Evolutionary conservation across 495 filamentous ascomycete genomes (phyloP), one percentile per base, ranked within the genome.

Genomic region (Tuber borchii): DNA sequence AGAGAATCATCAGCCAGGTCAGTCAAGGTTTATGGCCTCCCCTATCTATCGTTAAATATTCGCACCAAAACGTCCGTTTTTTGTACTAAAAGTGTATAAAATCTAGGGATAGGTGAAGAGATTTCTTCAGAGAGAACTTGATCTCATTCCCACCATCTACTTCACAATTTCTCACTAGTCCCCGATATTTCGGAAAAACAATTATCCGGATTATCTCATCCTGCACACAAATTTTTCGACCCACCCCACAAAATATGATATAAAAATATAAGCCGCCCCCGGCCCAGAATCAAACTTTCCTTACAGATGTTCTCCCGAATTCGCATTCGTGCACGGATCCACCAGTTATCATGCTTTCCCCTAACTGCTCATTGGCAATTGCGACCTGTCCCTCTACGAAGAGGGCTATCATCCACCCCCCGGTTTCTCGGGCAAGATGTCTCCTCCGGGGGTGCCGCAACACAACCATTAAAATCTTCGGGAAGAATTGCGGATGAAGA

Each of bases 401-500:
- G 26, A 40, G 61, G 78, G 61, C 51, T 71, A 19, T 71, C 75
- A 37, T 43, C 69, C 26, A 51, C 68, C 20, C 9, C 39, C 31
- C 26, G 44, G 2, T 40, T 34, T 22, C n/a, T 31, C 12, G 34
- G 8, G 65, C 45, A 74, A 48, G 40, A 12, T 39, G 40, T 37
- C 56, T 46, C 72, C 51, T 12, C 40, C 20, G 37, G 69, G 26
- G 45, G 34, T 43, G 43, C 34, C 22, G 34, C 71, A 37, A 16
- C 14, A 65, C 37, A 17, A n/a, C 42, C 26, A 16, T 34, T 22
- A 10, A 73, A 72, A 12, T 12, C 4, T 39, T 14, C 43, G 17
- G 44, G 14, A 65, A 8, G 3, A 65, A 34, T 34, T 34, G 51
- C 17, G 71, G 75, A 19, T 16, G 75, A 34, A 94, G 77, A 88